These are phyloP conservation scores for Saksenaea vasiformis DNA, from an alignment of 371 early-diverging fungal species.

Conservation along the genomic window DNA sequence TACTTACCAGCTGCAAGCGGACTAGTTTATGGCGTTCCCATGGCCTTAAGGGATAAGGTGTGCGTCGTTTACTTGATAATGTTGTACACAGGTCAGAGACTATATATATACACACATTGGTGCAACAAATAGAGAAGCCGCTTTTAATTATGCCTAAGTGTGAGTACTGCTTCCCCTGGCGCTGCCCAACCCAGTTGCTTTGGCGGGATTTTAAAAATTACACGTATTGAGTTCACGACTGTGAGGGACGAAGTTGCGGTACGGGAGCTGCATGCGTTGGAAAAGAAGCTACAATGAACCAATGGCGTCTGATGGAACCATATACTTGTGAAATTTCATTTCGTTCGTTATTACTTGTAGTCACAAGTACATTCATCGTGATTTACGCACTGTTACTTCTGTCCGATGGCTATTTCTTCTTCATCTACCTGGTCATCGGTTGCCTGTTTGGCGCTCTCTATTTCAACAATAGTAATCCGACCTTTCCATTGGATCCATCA, in stretches of 20 bases:
- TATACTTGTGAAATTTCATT: neutral
- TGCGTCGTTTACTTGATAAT: no score
- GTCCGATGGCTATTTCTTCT: slow-evolving; percentile 32
- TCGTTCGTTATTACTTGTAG: neutral
- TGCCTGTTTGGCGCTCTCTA: slow-evolving; percentile 26
- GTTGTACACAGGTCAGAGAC: no score
- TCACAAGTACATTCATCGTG: neutral
- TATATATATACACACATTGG: no score
- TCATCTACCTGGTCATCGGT: slow-evolving; percentile 26
- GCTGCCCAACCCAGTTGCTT: no score
- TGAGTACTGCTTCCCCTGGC: no score
- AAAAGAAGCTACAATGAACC: neutral
- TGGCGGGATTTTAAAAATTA: no score
- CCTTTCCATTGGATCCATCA: neutral
- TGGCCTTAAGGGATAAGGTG: no score
- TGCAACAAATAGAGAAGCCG: no score
- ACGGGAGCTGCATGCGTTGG: neutral
- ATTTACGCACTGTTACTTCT: slow-evolving; percentile 29
- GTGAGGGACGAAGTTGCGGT: neutral
- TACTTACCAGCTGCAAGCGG: no score
- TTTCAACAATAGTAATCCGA: slow-evolving; percentile 10
- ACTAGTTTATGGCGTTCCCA: no score
- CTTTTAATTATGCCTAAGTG: no score
- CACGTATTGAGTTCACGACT: no score
- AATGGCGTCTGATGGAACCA: neutral